Conservation (phyloP, 257 asterid species). For the Galeopsis tetrahit region DNA sequence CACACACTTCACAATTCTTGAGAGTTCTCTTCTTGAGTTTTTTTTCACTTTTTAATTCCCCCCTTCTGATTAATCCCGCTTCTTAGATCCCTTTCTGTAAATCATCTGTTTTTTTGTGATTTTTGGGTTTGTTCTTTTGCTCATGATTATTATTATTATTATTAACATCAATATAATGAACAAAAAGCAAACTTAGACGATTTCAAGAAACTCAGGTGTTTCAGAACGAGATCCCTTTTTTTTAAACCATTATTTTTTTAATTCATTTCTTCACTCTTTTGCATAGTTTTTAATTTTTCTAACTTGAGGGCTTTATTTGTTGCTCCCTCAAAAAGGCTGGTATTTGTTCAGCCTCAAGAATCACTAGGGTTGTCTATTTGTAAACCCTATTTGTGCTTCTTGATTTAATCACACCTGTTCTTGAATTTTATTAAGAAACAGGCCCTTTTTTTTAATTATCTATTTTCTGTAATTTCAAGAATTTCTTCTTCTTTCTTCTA, state of each 20-base stretch:
- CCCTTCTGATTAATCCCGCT: conserved; percentile 63
- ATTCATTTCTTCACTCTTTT: not conserved
- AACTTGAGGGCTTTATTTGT: conserved; percentile 42
- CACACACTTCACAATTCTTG: conserved; percentile 55
- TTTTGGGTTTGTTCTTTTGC: conserved; percentile 46
- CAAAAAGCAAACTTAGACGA: conserved; percentile 57
- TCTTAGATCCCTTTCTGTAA: conserved; percentile 88
- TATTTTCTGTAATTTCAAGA: not conserved
- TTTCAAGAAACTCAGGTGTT: conserved; percentile 68
- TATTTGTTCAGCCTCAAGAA: conserved; percentile 25
- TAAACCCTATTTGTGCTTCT: conserved; percentile 36
- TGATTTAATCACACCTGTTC: conserved; percentile 41
- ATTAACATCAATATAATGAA: conserved; percentile 2
- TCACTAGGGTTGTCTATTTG: conserved; percentile 46
- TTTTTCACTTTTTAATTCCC: not conserved
- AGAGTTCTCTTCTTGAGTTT: too few relatives aligned
- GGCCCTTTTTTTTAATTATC: conserved; percentile 39
- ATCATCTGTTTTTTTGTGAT: conserved; percentile 56
- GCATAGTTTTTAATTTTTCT: not conserved
- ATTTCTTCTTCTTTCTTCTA: not conserved
- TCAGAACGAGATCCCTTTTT: conserved; percentile 67
- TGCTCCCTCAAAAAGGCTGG: conserved; percentile 39
- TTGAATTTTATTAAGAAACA: conserved; percentile 68
- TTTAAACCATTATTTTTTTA: not conserved
- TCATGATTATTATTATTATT: not conserved